Conservation (phyloP, 768 basidiomycete genomes). For the Pulveroboletus sp. region DNA sequence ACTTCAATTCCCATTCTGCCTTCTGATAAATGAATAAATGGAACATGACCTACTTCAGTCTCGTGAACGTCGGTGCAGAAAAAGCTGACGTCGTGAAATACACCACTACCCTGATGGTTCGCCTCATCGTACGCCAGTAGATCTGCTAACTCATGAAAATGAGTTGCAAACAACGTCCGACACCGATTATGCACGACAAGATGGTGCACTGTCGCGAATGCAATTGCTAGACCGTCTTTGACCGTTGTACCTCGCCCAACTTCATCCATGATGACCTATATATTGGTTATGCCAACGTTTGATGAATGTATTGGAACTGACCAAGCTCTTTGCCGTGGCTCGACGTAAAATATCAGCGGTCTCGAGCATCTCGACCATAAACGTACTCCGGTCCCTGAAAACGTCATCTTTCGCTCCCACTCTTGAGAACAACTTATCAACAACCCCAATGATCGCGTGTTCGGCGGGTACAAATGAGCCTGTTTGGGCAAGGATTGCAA, state of each 20-base stretch:
- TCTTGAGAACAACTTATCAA: slow-evolving; percentile 90
- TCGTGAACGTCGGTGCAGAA: slow-evolving; percentile 89
- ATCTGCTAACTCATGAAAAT: slow-evolving; percentile 90
- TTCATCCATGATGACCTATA: slow-evolving; percentile 98
- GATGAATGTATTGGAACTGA: slow-evolving; percentile 32
- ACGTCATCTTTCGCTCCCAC: slow-evolving; percentile 95
- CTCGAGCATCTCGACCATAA: slow-evolving; percentile 98
- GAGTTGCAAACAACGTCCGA: slow-evolving; percentile 94
- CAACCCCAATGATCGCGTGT: slow-evolving; percentile 71
- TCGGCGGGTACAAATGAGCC: slow-evolving; percentile 94
- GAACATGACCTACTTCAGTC: slow-evolving; percentile 48
- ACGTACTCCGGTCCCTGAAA: slow-evolving; percentile 89
- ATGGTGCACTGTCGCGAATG: slow-evolving; percentile 86
- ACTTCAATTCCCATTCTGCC: not conserved
- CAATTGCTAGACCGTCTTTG: slow-evolving; percentile 88
- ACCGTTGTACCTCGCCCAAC: slow-evolving; percentile 96
- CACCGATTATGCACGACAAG: slow-evolving; percentile 66
- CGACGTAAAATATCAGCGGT: slow-evolving; percentile 84
- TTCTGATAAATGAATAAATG: not conserved
- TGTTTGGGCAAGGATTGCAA: slow-evolving; percentile 84
- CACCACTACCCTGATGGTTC: slow-evolving; percentile 35
- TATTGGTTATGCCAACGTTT: not conserved
- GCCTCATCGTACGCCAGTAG: slow-evolving; percentile 63
- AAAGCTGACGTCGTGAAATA: slow-evolving; percentile 66
- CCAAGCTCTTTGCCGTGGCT: slow-evolving; percentile 81